Conservation (phyloP, 805 yeast genomes). For the Candida ponderosae region DNA sequence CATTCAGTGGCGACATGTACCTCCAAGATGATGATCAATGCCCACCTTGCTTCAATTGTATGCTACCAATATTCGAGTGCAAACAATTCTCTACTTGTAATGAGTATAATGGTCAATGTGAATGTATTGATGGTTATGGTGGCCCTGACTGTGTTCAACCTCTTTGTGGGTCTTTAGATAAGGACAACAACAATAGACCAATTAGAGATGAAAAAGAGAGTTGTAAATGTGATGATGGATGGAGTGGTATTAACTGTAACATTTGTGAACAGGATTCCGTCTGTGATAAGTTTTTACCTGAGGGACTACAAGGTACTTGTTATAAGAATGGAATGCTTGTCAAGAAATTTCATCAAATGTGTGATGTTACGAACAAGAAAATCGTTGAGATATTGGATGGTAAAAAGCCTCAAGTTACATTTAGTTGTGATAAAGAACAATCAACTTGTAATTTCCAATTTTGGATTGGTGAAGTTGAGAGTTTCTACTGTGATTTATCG, state of each 20-base stretch:
- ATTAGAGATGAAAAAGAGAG: slow-evolving; percentile 36
- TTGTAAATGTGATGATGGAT: slow-evolving; percentile 78
- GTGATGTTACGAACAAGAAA: slow-evolving; percentile 88
- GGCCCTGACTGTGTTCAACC: slow-evolving; percentile 91
- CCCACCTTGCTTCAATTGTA: slow-evolving; percentile 94
- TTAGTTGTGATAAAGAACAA: slow-evolving; percentile 69
- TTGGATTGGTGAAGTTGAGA: slow-evolving; percentile 88
- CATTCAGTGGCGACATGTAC: no score
- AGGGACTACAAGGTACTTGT: slow-evolving; percentile 79
- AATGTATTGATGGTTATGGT: slow-evolving; percentile 88
- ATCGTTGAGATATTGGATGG: slow-evolving; percentile 76
- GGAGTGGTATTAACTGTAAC: slow-evolving; percentile 94
- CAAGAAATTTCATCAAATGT: slow-evolving; percentile 77
- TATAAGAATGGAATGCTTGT: slow-evolving; percentile 80
- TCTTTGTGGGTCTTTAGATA: slow-evolving; percentile 71
- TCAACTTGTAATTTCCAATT: slow-evolving; percentile 81
- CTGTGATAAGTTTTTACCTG: slow-evolving; percentile 87
- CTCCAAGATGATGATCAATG: slow-evolving; percentile 37
- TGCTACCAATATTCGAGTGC: slow-evolving; percentile 84
- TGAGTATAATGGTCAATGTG: slow-evolving; percentile 82
- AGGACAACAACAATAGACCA: slow-evolving; percentile 58
- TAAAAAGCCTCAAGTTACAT: slow-evolving; percentile 83
- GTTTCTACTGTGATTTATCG: slow-evolving; percentile 80
- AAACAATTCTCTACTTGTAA: slow-evolving; percentile 88
- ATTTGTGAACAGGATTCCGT: slow-evolving; percentile 66